Conservation (phyloP, 1,284 basidiomycete genomes). For the Puccinia novopanici region DNA sequence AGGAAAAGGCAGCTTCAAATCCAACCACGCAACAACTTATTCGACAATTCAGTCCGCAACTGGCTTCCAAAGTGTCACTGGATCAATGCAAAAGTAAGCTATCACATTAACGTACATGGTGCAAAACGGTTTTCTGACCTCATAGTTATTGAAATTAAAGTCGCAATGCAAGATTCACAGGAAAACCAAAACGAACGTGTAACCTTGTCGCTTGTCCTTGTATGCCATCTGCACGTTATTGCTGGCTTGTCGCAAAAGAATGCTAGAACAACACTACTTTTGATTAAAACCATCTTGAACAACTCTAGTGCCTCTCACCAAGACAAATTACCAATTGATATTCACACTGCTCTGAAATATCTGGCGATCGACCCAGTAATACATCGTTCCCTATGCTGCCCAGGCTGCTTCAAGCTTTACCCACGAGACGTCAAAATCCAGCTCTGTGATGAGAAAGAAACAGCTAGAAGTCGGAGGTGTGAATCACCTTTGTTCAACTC, state of each 20-base stretch:
- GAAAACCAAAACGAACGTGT: neutral
- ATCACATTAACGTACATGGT: too few relatives aligned
- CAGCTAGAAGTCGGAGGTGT: neutral
- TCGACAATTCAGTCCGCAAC: neutral
- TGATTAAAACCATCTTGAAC: neutral
- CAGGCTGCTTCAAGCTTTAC: constrained; percentile 27
- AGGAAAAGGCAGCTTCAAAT: neutral
- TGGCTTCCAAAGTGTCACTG: neutral
- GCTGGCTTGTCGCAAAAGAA: neutral
- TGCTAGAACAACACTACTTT: neutral
- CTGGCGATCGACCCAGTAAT: constrained; percentile 11
- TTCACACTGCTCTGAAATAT: constrained; percentile 13
- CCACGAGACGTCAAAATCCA: neutral
- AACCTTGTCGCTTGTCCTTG: neutral
- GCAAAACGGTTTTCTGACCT: too few relatives aligned
- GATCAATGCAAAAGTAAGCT: too few relatives aligned
- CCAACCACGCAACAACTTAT: neutral
- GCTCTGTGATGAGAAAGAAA: constrained; percentile 5
- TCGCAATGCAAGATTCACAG: too few relatives aligned
- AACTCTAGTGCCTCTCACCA: neutral
- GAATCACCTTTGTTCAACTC: neutral
- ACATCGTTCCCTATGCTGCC: constrained; percentile 12
- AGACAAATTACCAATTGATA: neutral
- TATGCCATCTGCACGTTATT: constrained; percentile 11
- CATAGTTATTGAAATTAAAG: too few relatives aligned